Evolutionary conservation across 495 filamentous ascomycete species (phyloP), one percentile per base, ranked within the genome.

Genomic region (Talaromyces thailandensis): DNA sequence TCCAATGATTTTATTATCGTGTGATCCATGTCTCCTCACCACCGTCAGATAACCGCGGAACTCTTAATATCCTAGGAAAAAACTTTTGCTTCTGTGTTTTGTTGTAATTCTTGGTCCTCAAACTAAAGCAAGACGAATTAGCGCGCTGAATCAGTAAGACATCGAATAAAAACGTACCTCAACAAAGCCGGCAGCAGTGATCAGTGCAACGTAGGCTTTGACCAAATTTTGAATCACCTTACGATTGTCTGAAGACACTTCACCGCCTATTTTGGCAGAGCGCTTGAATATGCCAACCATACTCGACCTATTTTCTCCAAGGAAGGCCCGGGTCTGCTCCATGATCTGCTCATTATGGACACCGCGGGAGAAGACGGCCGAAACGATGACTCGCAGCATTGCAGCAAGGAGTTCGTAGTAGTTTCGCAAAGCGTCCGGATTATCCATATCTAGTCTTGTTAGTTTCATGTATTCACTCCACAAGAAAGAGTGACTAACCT

Each of bases 221-320:
- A 84, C 82, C 56, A 89, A 68, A 40, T 84, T 79, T 11, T 70
- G 71, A 45, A 88, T 68, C 16, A 72, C 67, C 21, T 69, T 65
- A 5, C 75, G 72, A 48, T 76, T 72, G 25, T 78, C 75, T 43
- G 73, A 65, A 62, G 69, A 65, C 12, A 70, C 67, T 24, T 70
- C 67, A 16, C 80, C 80, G 2, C 91, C 91, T 63, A 96, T 89
- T 43, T 86, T 88, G 1, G 90, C 91, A 69, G 88, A 88, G 53
- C 91, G 81, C 74, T 99, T 99, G 69, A 98, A 90, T n/a, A 95
- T 85, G 21, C 91, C 87, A 64, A 95, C 84, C 63, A 96, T 88
- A 64, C 89, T 80, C 63, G 84, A 81, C 60, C 94, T 77, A 70
- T 96, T 92, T 64, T 93, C 88, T 23, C 78, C 73, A 58, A 98